A percentile compares a stretch with the other conserved stretches of the same genome.
Conservation (phyloP, 2,329 filamentous ascomycete genomes). For the Fusarium torulosum region DNA sequence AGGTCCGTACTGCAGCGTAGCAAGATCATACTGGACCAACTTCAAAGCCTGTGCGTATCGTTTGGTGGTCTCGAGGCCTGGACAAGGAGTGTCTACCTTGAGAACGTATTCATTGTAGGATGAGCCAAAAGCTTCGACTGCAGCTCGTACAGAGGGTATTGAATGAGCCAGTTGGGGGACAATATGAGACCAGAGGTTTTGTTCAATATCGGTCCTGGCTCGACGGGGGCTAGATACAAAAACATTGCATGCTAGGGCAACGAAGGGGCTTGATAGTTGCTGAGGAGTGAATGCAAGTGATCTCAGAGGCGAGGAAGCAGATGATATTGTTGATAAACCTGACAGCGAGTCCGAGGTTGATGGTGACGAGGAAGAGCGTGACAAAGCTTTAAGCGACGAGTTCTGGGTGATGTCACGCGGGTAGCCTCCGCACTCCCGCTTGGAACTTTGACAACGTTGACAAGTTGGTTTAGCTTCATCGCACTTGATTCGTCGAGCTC, state of each 20-base stretch:
- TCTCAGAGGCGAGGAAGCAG: accelerated
- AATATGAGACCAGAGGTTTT: conserved; percentile 35
- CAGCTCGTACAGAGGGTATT: conserved; percentile 34
- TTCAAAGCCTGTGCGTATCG: conserved; percentile 29
- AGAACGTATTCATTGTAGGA: conserved; percentile 37
- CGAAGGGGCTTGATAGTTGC: conserved; percentile 1
- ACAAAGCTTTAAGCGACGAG: not conserved
- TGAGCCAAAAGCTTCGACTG: conserved; percentile 34
- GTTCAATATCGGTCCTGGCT: conserved; percentile 24
- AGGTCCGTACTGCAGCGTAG: conserved; percentile 9
- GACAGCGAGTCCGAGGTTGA: not conserved
- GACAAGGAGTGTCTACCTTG: not conserved
- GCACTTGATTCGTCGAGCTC: conserved; percentile 40
- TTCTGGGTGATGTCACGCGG: conserved; percentile 13
- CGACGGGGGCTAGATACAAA: conserved; percentile 31
- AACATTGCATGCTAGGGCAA: conserved; percentile 25
- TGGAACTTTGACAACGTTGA: conserved; percentile 28
- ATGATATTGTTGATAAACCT: not conserved
- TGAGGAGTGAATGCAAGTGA: not conserved
- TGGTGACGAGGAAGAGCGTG: not conserved
- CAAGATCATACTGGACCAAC: conserved; percentile 34
- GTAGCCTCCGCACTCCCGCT: conserved; percentile 28
- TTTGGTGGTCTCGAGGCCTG: conserved; percentile 13
- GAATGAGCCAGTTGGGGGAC: conserved; percentile 35
- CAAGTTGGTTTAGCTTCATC: conserved; percentile 39